Percentiles rank a stretch among this genome's conserved stretches.
phyloP scores from a whole-genome alignment of 306 rosid species.

The Sesbania bispinosa region DNA sequence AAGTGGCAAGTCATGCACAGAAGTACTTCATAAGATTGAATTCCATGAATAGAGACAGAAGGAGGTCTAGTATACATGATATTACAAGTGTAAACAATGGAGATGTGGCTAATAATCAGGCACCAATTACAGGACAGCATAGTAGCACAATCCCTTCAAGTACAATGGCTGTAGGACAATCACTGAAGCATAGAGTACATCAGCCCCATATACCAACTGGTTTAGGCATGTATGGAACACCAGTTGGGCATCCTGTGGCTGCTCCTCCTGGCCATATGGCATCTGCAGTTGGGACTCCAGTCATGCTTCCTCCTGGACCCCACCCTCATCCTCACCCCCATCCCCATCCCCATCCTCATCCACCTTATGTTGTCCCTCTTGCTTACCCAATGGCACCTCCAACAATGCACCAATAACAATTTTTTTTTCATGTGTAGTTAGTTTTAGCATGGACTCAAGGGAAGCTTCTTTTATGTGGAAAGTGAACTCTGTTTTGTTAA shows the following conservation, averaged over 20 bases:
- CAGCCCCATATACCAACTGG: slow-evolving; percentile 56
- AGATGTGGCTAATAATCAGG: slow-evolving; percentile 54
- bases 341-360: slow-evolving; percentile 33
- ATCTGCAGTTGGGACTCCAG: slow-evolving; percentile 94
- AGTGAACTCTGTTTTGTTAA: slow-evolving; percentile 16
- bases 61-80: slow-evolving; percentile 96
- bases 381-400: slow-evolving; percentile 98
- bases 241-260: slow-evolving; percentile 80
- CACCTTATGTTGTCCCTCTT: slow-evolving; percentile 74
- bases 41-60: slow-evolving; percentile 92
- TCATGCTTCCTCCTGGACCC: slow-evolving; percentile 83
- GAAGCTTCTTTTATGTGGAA: slow-evolving; percentile 24
- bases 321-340: too few species aligned
- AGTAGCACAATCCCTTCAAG: slow-evolving; percentile 42
- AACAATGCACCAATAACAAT: slow-evolving; percentile 74
- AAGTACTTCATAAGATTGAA: slow-evolving; percentile 92
- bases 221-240: slow-evolving; percentile 86
- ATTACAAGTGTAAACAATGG: slow-evolving; percentile 86
- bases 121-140: slow-evolving; percentile 91
- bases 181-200: slow-evolving; percentile 64
- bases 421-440: slow-evolving; percentile 10
- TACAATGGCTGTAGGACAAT: slow-evolving; percentile 51
- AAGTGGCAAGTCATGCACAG: slow-evolving; percentile 98
- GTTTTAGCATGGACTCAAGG: slow-evolving; percentile 25
- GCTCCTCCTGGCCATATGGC: slow-evolving; percentile 82